Evolutionary conservation across 1,284 basidiomycete genomes (phyloP).

Genomic region (Apiotrichum montevideense): DNA sequence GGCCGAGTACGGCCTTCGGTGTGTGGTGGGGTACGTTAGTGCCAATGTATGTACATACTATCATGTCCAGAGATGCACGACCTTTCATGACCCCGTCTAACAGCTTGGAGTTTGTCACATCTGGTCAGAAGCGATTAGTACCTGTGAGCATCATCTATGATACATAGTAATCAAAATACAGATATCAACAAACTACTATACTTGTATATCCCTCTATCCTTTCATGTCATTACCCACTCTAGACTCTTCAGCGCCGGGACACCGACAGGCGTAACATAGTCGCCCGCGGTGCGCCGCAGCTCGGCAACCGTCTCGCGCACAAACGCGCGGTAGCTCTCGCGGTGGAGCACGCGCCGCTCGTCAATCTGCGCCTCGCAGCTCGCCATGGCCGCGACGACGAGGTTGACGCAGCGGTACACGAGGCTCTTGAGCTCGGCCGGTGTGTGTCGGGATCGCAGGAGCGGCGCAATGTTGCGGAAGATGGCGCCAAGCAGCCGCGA

Average conservation of each 20-base stretch:
- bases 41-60: too few relatives aligned
- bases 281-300: constrained; percentile 21
- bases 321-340: constrained; percentile 32
- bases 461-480: constrained; percentile 22
- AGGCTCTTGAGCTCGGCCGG: constrained; percentile 30
- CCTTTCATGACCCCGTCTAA: too few relatives aligned
- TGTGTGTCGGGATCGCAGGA: constrained; percentile 22
- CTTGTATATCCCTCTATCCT: too few relatives aligned
- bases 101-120: too few relatives aligned
- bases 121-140: too few relatives aligned
- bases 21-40: too few relatives aligned
- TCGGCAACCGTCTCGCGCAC: constrained; percentile 16
- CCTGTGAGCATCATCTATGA: too few relatives aligned
- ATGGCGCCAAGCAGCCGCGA: constrained; percentile 16
- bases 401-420: constrained; percentile 39
- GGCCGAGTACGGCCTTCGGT: too few relatives aligned
- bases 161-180: too few relatives aligned
- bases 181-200: too few relatives aligned
- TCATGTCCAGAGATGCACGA: too few relatives aligned
- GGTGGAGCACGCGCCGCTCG: constrained; percentile 22
- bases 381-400: constrained; percentile 22
- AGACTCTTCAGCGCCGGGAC: constrained; percentile 27
- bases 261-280: constrained; percentile 17
- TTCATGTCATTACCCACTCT: neutral
- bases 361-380: constrained; percentile 19